These are phyloP conservation scores for Didymella arachidicola DNA, from an alignment of 2,329 filamentous ascomycete species.

Conservation along the genomic window DNA sequence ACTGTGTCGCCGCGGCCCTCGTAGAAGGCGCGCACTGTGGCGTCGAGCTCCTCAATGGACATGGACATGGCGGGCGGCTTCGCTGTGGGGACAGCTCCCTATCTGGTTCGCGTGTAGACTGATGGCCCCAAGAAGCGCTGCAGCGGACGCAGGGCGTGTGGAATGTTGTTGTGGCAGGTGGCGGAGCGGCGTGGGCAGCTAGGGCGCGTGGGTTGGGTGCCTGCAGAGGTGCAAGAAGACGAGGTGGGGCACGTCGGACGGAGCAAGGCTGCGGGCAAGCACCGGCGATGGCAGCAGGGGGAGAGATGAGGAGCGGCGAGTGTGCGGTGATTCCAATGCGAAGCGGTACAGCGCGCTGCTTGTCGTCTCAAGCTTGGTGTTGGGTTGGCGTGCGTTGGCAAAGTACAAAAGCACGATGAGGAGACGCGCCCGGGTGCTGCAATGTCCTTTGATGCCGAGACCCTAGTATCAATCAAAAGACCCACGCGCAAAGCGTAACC, in stretches of 20 bases:
- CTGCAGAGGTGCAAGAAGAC: slow-evolving; percentile 38
- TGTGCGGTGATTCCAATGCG: slow-evolving; percentile 20
- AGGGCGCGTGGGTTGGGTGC: slow-evolving; percentile 36
- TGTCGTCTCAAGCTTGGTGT: slow-evolving; percentile 28
- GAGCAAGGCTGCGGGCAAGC: slow-evolving; percentile 41
- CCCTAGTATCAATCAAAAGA: slow-evolving; percentile 21
- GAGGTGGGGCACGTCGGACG: slow-evolving; percentile 45
- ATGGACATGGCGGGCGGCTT: slow-evolving; percentile 63
- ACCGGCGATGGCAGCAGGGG: slow-evolving; percentile 15
- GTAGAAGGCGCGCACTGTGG: slow-evolving; percentile 94
- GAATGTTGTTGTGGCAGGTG: slow-evolving; percentile 19
- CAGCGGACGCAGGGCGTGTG: slow-evolving; percentile 19
- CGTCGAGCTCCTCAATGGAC: slow-evolving; percentile 93
- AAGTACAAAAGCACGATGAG: slow-evolving; percentile 29
- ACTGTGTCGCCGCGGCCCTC: slow-evolving; percentile 95
- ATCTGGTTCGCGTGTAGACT: slow-evolving; percentile 32
- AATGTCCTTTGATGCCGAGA: slow-evolving; percentile 26
- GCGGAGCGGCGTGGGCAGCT: slow-evolving; percentile 24
- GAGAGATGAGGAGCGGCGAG: slow-evolving; percentile 15
- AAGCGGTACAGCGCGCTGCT: slow-evolving; percentile 31
- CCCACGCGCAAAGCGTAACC: slow-evolving; percentile 19
- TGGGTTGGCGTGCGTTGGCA: slow-evolving; percentile 30
- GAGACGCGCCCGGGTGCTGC: slow-evolving; percentile 26
- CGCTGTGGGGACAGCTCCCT: slow-evolving; percentile 47
- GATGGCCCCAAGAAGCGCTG: slow-evolving; percentile 34